phyloP scores from a whole-genome alignment of 2,329 filamentous ascomycete species.

The Pseudogymnoascus sp. region DNA sequence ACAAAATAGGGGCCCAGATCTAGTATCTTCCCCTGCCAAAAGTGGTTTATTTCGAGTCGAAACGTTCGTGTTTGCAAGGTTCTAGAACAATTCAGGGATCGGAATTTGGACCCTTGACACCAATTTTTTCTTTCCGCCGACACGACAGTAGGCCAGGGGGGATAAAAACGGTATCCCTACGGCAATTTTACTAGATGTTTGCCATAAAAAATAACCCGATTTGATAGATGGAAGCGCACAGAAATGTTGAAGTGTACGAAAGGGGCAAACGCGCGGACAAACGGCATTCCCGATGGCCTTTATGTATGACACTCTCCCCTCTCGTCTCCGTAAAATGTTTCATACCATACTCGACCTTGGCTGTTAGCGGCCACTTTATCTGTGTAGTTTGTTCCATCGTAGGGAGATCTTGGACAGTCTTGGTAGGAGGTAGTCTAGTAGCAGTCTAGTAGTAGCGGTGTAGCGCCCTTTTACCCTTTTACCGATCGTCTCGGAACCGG shows the following conservation, averaged over 20 bases:
- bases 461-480: not conserved
- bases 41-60: not conserved
- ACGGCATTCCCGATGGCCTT: not conserved
- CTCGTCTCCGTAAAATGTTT: not conserved
- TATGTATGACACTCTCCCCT: not conserved
- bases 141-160: not conserved
- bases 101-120: not conserved
- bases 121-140: not conserved
- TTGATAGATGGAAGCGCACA: not conserved
- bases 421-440: not conserved
- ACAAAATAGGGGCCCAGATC: not conserved
- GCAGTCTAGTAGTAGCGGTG: not conserved
- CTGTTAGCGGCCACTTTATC: not conserved
- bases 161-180: not conserved
- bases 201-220: not conserved
- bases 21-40: slow-evolving; percentile 2
- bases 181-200: not conserved
- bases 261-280: not conserved
- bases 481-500: not conserved
- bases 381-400: not conserved
- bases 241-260: not conserved
- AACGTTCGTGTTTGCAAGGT: slow-evolving; percentile 3
- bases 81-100: not conserved
- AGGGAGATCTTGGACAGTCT: not conserved
- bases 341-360: not conserved